These are phyloP conservation scores for Punctularia strigosozonata DNA, from an alignment of 768 basidiomycete species.

Conservation along the genomic window DNA sequence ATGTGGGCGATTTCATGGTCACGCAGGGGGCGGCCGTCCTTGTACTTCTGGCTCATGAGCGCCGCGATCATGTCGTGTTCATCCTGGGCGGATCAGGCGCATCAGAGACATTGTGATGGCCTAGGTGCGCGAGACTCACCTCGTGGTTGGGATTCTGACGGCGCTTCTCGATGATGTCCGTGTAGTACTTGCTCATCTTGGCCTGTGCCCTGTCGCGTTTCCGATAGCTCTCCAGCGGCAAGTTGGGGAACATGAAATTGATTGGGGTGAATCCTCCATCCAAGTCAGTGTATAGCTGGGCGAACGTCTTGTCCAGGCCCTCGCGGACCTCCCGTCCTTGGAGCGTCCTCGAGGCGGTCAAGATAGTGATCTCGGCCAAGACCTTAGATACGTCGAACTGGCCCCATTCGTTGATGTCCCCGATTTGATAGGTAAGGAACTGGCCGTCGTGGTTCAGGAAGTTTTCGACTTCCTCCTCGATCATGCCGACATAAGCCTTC, in stretches of 20 bases:
- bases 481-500: conserved; percentile 56
- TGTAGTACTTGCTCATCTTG: conserved; percentile 91
- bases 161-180: conserved; percentile 72
- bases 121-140: conserved; percentile 19
- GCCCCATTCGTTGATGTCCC: conserved; percentile 69
- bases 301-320: conserved; percentile 72
- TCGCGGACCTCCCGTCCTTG: conserved; percentile 87
- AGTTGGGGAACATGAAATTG: conserved; percentile 90
- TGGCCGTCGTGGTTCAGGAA: conserved; percentile 55
- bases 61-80: conserved; percentile 91
- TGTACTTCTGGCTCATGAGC: conserved; percentile 75
- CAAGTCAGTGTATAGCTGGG: conserved; percentile 74
- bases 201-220: conserved; percentile 81
- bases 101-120: not conserved
- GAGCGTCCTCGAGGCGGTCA: conserved; percentile 87
- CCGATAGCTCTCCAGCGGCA: conserved; percentile 86
- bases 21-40: conserved; percentile 59
- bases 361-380: conserved; percentile 83
- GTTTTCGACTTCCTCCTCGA: conserved; percentile 35
- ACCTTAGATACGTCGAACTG: conserved; percentile 60
- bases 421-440: conserved; percentile 51
- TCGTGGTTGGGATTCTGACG: too few species aligned
- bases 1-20: conserved; percentile 97
- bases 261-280: conserved; percentile 95
- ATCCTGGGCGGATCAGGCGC: conserved; percentile 26